A percentile compares a stretch with the other conserved stretches of the same genome.
Evolutionary conservation across 1,284 basidiomycete species (phyloP).

Genomic region (Fomitopsis palustris): DNA sequence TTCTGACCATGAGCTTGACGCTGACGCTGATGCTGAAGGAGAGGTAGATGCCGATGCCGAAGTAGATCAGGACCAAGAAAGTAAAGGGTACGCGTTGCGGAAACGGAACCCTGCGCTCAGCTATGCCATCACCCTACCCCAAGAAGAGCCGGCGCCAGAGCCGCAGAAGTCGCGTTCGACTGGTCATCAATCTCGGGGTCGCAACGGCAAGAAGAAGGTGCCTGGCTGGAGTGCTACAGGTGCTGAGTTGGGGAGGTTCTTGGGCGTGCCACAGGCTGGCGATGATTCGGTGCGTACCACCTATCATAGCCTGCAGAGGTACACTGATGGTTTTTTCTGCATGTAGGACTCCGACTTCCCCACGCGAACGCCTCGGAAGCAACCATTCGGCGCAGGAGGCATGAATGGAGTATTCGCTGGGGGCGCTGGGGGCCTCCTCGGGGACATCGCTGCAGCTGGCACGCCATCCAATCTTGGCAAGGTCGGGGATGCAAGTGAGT

Average conservation of each 20-base stretch:
- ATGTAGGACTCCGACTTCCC: slow-evolving; percentile 67
- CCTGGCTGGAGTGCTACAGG: slow-evolving; percentile 76
- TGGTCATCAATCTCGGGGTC: slow-evolving; percentile 28
- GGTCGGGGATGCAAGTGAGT: slow-evolving; percentile 69
- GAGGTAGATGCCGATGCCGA: slow-evolving; percentile 44
- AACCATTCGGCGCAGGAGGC: slow-evolving; percentile 43
- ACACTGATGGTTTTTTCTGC: not conserved
- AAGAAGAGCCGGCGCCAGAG: slow-evolving; percentile 56
- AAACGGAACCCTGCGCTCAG: slow-evolving; percentile 60
- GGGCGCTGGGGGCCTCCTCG: slow-evolving; percentile 47
- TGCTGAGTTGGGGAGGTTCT: slow-evolving; percentile 69
- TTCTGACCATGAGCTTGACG: slow-evolving; percentile 41
- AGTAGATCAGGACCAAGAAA: slow-evolving; percentile 27
- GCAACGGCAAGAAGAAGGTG: slow-evolving; percentile 37
- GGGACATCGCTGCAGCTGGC: slow-evolving; percentile 61
- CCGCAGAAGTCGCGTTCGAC: slow-evolving; percentile 33
- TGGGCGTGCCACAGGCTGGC: slow-evolving; percentile 50
- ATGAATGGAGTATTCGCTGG: slow-evolving; percentile 51
- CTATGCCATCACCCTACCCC: slow-evolving; percentile 72
- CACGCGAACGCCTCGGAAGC: slow-evolving; percentile 61
- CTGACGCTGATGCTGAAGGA: slow-evolving; percentile 40
- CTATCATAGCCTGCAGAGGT: not conserved
- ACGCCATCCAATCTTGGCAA: slow-evolving; percentile 82
- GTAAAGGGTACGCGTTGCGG: slow-evolving; percentile 59
- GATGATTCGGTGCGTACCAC: slow-evolving; percentile 61